These are phyloP conservation scores for Colletotrichum brevisporum DNA, from an alignment of 2,329 filamentous ascomycete species.

Conservation along the genomic window DNA sequence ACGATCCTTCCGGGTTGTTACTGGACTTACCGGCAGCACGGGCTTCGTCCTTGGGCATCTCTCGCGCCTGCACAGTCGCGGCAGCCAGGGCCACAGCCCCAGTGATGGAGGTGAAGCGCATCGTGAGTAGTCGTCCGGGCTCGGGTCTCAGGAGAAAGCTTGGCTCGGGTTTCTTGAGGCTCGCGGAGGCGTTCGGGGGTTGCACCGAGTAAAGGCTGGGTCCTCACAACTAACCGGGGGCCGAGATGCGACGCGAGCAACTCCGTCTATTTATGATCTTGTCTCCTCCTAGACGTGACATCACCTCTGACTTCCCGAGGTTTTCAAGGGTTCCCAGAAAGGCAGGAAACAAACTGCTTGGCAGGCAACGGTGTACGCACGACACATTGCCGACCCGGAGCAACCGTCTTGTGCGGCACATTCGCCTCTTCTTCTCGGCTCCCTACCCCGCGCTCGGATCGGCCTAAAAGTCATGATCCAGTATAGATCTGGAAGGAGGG, in stretches of 20 bases:
- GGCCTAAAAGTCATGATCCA: not conserved
- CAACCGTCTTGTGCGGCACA: not conserved
- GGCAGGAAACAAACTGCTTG: slow-evolving; percentile 37
- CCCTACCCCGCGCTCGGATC: slow-evolving; percentile 28
- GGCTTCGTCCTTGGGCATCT: slow-evolving; percentile 42
- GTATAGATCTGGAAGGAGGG: slow-evolving; percentile 40
- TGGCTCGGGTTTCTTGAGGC: not conserved
- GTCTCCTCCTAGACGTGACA: not conserved
- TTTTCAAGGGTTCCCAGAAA: slow-evolving; percentile 13
- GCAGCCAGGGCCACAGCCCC: slow-evolving; percentile 38
- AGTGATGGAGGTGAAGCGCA: slow-evolving; percentile 41
- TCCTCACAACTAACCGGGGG: not conserved
- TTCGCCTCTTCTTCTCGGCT: not conserved
- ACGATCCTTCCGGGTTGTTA: fast-evolving
- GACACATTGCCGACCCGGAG: not conserved
- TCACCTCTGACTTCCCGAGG: not conserved
- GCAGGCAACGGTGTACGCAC: slow-evolving; percentile 10
- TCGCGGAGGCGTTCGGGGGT: not conserved
- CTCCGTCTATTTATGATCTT: slow-evolving; percentile 1
- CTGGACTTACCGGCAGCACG: slow-evolving; percentile 39
- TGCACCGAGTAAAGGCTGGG: not conserved
- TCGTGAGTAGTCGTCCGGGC: slow-evolving; percentile 17
- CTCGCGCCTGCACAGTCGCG: slow-evolving; percentile 35
- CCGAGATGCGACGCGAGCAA: not conserved
- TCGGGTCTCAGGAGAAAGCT: not conserved